Base-by-base conservation (phyloP, 2,329 filamentous ascomycete species). In the Fusarium sp. region DNA sequence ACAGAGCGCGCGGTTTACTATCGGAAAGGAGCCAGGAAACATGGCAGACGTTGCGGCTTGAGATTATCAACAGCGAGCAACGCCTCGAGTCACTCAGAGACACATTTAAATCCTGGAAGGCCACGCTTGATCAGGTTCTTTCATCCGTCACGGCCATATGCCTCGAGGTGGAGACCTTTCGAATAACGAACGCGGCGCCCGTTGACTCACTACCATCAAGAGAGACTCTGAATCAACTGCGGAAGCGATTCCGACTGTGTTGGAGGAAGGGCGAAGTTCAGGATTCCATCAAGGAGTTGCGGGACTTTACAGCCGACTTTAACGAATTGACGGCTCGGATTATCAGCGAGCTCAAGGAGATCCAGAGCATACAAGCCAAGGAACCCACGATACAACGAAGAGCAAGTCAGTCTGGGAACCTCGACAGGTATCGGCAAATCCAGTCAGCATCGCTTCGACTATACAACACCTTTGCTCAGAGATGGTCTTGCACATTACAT, bases 271-370 rank as follows among this genome's bases (percentile, higher is more conserved):
- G 25, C 0, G 31, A 58, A 6, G 56, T 58, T 8, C 56, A 58
- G 1, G 56, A 40, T 1, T 36, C 56, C 0, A 58, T 58, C 11
- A 25, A 58, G 5, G 56, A 58, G 10, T 9, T 58, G 4, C 56
- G 56, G 18, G 35, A 58, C 13, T 58, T 58, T 13, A 58, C 56
- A 1, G 10, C 56, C 3, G 56, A 58, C 33, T 58, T 58, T n/a
- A 58, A 58, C 3, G 33, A 58, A 14, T 18, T 58, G 20, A 58
- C 56, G 6, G 2, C 56, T 13, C 31, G 56, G 2, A 25, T 58
- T 6, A 58, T 38, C 33, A 27, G 7, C 5, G 56, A 58, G 6
- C 56, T 58, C 35, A 40, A 58, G 5, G 56, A 58, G 0, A n/a
- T 40, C 9, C 16, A 36, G 14, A 22, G 16, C 2, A 13, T 22